Conservation (phyloP, 2,329 filamentous ascomycete species). For the Aspergillus terreus region DNA sequence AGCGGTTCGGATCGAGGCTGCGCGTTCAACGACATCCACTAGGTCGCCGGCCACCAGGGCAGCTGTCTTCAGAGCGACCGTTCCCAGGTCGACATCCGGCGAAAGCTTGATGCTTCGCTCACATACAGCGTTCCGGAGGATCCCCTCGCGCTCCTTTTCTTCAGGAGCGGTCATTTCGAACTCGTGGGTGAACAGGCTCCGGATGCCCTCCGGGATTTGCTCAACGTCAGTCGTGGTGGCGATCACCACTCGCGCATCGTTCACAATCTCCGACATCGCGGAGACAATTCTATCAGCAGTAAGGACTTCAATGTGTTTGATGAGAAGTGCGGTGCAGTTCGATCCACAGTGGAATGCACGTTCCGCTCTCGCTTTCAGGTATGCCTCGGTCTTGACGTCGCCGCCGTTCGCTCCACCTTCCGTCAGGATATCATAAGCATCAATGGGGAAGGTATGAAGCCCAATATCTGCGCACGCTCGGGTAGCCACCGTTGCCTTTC, state of each 20-base stretch:
- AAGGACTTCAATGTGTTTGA: slow-evolving; percentile 85
- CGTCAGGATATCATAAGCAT: slow-evolving; percentile 91
- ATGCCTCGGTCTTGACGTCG: slow-evolving; percentile 91
- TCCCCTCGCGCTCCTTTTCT: slow-evolving; percentile 85
- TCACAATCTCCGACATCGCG: slow-evolving; percentile 77
- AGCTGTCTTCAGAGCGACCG: slow-evolving; percentile 90
- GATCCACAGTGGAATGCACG: slow-evolving; percentile 84
- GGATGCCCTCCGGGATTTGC: slow-evolving; percentile 84
- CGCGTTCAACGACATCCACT: slow-evolving; percentile 89
- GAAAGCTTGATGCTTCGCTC: slow-evolving; percentile 74
- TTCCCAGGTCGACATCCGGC: slow-evolving; percentile 75
- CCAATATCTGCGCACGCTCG: slow-evolving; percentile 84
- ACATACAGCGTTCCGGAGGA: slow-evolving; percentile 73
- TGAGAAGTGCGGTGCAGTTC: slow-evolving; percentile 76
- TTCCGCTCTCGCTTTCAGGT: slow-evolving; percentile 81
- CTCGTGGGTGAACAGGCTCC: slow-evolving; percentile 91
- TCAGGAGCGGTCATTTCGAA: slow-evolving; percentile 91
- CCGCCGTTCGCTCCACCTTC: slow-evolving; percentile 81
- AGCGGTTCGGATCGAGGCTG: slow-evolving; percentile 69
- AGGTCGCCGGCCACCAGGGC: slow-evolving; percentile 92
- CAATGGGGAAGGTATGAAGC: slow-evolving; percentile 81
- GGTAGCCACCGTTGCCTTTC: slow-evolving; percentile 75
- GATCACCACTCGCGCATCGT: slow-evolving; percentile 76
- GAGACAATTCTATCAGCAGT: slow-evolving; percentile 86
- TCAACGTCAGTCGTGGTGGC: slow-evolving; percentile 95